phyloP scores from a whole-genome alignment of 257 asterid genomes.

The Datura wrightii region DNA sequence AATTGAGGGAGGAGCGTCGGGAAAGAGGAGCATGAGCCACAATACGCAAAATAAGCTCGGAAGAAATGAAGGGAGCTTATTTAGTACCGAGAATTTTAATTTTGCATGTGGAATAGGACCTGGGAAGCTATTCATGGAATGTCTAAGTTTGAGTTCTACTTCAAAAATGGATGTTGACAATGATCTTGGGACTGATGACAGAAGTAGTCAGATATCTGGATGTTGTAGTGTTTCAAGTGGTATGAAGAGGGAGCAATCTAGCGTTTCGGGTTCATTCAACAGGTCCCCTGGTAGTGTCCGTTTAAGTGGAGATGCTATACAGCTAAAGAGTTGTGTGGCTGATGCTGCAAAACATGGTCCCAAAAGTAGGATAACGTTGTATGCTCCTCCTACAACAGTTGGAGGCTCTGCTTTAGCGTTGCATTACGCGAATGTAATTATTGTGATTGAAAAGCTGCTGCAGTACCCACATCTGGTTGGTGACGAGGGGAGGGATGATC shows the following conservation, averaged over 20 bases:
- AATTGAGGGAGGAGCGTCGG: slow-evolving; percentile 39
- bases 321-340: slow-evolving; percentile 33
- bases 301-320: slow-evolving; percentile 40
- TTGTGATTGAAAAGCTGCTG: slow-evolving; percentile 77
- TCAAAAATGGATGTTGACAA: slow-evolving; percentile 56
- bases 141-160: slow-evolving; percentile 68
- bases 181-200: slow-evolving; percentile 58
- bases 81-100: slow-evolving; percentile 68
- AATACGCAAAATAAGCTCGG: slow-evolving; percentile 41
- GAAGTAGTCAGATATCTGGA: slow-evolving; percentile 64
- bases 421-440: slow-evolving; percentile 87
- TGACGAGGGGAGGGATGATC: slow-evolving; percentile 88
- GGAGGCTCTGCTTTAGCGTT: slow-evolving; percentile 91
- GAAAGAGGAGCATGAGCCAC: slow-evolving; percentile 38
- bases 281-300: slow-evolving; percentile 41
- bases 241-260: slow-evolving; percentile 46
- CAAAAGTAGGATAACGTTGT: slow-evolving; percentile 49
- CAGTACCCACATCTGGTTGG: slow-evolving; percentile 90
- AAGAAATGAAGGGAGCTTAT: slow-evolving; percentile 56
- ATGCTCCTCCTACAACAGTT: slow-evolving; percentile 66
- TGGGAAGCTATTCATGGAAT: slow-evolving; percentile 75
- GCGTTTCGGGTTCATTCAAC: slow-evolving; percentile 37
- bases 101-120: slow-evolving; percentile 82
- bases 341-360: slow-evolving; percentile 45
- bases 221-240: slow-evolving; percentile 52